Conservation (phyloP, 352 stramenopile species). For the Globisporangium nunn region DNA sequence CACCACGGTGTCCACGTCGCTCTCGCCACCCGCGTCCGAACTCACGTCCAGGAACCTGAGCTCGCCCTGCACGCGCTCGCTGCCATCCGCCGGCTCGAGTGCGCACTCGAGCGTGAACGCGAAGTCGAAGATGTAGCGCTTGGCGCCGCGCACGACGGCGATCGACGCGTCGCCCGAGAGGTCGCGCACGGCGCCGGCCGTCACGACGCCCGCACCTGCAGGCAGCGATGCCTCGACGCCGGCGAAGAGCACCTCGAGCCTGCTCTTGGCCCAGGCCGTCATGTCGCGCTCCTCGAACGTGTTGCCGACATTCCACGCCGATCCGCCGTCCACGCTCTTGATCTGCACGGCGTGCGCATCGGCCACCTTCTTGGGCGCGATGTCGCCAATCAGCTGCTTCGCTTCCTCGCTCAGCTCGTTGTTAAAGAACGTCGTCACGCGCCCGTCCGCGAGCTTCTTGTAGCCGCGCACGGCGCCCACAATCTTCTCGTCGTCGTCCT, state of each 20-base stretch:
- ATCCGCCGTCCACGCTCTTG: conserved; percentile 78
- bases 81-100: conserved; percentile 20
- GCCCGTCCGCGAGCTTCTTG: conserved; percentile 95
- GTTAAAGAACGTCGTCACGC: conserved; percentile 99
- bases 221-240: conserved; percentile 32
- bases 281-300: conserved; percentile 93
- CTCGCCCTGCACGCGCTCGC: conserved; percentile 28
- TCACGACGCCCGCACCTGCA: conserved; percentile 29
- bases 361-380: conserved; percentile 81
- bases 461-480: conserved; percentile 85
- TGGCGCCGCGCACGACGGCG: conserved; percentile 88
- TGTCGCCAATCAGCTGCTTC: conserved; percentile 97
- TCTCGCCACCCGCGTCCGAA: conserved; percentile 63
- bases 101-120: conserved; percentile 49
- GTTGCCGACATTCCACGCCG: conserved; percentile 91
- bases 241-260: conserved; percentile 54
- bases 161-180: conserved; percentile 92
- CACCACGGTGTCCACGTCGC: conserved; percentile 67
- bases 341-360: conserved; percentile 67
- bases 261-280: conserved; percentile 77
- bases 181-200: conserved; percentile 64
- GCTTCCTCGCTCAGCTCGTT: conserved; percentile 96
- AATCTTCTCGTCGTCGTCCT: conserved; percentile 68
- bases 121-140: conserved; percentile 90
- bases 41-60: conserved; percentile 81